Conservation (phyloP, 1,284 basidiomycete species). For the Cutaneotrichosporon cavernicola region DNA sequence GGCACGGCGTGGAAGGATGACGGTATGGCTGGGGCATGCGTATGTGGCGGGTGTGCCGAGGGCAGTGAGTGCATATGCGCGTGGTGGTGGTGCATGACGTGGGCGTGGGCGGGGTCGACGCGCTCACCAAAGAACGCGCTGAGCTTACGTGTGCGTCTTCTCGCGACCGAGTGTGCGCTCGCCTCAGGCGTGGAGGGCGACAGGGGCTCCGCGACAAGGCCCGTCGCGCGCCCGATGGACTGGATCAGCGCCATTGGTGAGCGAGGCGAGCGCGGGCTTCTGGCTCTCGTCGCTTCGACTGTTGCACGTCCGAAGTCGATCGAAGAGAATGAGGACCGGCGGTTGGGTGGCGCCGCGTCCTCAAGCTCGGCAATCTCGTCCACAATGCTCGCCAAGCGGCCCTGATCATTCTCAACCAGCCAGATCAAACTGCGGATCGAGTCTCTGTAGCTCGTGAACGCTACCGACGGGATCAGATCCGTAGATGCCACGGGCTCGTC, state of each 20-base stretch:
- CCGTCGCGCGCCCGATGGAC: not conserved
- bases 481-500: not conserved
- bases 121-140: slow-evolving; percentile 38
- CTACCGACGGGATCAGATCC: not conserved
- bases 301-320: not conserved
- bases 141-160: slow-evolving; percentile 30
- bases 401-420: slow-evolving; percentile 37
- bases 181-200: not conserved
- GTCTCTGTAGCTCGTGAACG: slow-evolving; percentile 29
- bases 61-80: not conserved
- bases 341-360: not conserved
- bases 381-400: slow-evolving; percentile 31
- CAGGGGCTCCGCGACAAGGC: not conserved
- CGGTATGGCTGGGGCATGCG: not conserved
- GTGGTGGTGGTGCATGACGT: not conserved
- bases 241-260: not conserved
- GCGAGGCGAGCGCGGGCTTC: not conserved
- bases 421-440: slow-evolving; percentile 36
- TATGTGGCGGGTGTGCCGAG: not conserved
- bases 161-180: not conserved
- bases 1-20: not conserved
- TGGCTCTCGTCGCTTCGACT: not conserved
- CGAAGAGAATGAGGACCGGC: not conserved
- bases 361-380: slow-evolving; percentile 39
- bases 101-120: slow-evolving; percentile 10